A percentile compares a stretch with the other conserved stretches of the same genome.
These are phyloP conservation scores for Aplosporella prunicola DNA, from an alignment of 2,329 filamentous ascomycete species.

Conservation along the genomic window DNA sequence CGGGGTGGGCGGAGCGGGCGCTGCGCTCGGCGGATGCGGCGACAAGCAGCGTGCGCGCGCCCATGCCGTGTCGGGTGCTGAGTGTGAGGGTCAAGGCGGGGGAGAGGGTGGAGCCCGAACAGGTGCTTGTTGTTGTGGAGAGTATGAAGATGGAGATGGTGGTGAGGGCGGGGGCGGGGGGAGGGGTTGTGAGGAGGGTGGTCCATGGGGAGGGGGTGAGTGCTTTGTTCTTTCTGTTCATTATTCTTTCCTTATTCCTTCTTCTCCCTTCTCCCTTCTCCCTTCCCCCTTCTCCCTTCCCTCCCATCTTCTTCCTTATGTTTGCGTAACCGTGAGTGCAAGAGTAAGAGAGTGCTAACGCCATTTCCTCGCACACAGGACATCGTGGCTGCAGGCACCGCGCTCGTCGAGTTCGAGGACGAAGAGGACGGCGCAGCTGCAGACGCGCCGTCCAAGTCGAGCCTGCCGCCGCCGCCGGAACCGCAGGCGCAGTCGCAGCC, in stretches of 20 bases:
- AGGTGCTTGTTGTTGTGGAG: conserved; percentile 66
- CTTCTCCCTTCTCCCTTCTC: neutral
- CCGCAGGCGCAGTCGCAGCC: too few species aligned
- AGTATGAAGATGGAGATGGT: conserved; percentile 51
- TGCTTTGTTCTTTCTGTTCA: too few species aligned
- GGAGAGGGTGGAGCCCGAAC: conserved; percentile 72
- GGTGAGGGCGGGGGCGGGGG: conserved; percentile 40
- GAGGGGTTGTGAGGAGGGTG: conserved; percentile 38
- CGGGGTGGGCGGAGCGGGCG: conserved; percentile 79
- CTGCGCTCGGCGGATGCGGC: conserved; percentile 70
- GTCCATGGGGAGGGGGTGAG: conserved; percentile 40
- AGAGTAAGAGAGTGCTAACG: too few species aligned
- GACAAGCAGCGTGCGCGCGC: conserved; percentile 74
- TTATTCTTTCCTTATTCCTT: neutral
- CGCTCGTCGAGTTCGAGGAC: conserved; percentile 1
- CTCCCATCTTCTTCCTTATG: neutral
- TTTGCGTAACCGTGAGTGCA: conserved; percentile 18
- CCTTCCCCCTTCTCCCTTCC: conserved; percentile 1
- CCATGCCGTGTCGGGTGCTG: conserved; percentile 96
- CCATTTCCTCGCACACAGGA: neutral
- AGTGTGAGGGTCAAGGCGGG: conserved; percentile 81
- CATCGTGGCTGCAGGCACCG: neutral
- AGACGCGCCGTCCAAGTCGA: too few species aligned
- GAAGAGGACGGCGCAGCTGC: too few species aligned
- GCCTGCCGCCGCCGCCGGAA: too few species aligned